Evolutionary conservation across 139 green algal genomes (phyloP), one percentile per base, ranked within the genome.

Genomic region (Ettlia oleoabundans): DNA sequence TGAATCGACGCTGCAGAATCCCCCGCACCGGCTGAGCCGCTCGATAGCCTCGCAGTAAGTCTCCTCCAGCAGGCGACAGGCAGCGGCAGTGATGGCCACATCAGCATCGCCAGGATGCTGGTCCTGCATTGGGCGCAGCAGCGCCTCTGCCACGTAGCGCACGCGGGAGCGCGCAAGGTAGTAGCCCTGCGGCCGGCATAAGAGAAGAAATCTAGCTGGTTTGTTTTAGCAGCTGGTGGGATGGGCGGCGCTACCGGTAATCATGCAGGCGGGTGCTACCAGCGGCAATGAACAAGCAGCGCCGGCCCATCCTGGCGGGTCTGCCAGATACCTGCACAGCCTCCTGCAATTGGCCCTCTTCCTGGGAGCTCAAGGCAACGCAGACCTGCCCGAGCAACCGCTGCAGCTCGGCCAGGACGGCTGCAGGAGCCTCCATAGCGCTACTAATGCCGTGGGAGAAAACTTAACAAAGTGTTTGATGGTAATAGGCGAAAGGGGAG

Each of bases 151-250:
- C 15, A 51, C 24, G 53, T 69, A 80, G 30, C 42, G 53, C 52
- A 69, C 52, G 30, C 37, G 73, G 24, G 73, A 68, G 21, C 73
- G 73, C 35, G 73, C 73, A 1, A 80, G 73, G 53, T 41, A 80
- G 73, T 69, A 80, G 35, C 53, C 52, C 73, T 80, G 73, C 37
- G n/a, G n/a, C n/a, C n/a, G n/a, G n/a, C n/a, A n/a, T n/a, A n/a
- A n/a, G n/a, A n/a, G n/a, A n/a, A n/a, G n/a, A n/a, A n/a, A n/a
- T n/a, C n/a, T n/a, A n/a, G n/a, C n/a, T n/a, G n/a, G n/a, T n/a
- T n/a, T n/a, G n/a, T n/a, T n/a, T n/a, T n/a, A n/a, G n/a, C n/a
- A n/a, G 47, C 47, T 58, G 15, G n/a, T 26, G 41, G 2, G n/a
- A 33, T 3, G 62, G 10, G 10, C 62, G 22, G 10, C 3, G 62